Conservation (phyloP, 2,329 filamentous ascomycete species). For the Monosporascus sp. region DNA sequence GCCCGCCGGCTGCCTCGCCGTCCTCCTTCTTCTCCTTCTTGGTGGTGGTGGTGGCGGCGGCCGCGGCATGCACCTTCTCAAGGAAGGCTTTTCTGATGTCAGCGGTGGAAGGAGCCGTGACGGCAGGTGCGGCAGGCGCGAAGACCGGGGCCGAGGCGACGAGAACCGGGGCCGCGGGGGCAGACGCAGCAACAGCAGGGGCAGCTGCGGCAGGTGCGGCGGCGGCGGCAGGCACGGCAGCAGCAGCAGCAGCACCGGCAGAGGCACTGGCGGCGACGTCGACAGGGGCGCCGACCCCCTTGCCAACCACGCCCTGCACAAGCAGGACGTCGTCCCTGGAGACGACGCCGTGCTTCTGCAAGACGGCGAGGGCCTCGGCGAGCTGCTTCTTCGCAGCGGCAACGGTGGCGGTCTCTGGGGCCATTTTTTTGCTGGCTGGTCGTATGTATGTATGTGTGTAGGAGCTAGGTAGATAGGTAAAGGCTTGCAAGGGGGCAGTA, state of each 20-base stretch:
- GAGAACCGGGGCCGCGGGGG: too few species aligned
- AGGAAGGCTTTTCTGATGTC: not conserved
- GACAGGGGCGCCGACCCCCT: not conserved
- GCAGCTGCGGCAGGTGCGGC: not conserved
- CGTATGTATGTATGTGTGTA: too few species aligned
- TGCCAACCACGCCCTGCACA: too few species aligned
- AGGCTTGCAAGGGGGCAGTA: slow-evolving; percentile 1
- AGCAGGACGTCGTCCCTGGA: too few species aligned
- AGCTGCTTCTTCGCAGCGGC: too few species aligned
- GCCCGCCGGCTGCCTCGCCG: not conserved
- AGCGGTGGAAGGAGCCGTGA: not conserved
- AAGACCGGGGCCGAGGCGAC: too few species aligned
- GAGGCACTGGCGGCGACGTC: not conserved
- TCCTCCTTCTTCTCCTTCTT: not conserved
- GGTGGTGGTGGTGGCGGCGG: not conserved
- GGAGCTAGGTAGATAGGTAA: slow-evolving; percentile 1
- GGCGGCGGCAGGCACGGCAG: too few species aligned
- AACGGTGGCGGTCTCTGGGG: too few species aligned
- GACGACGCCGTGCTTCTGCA: too few species aligned
- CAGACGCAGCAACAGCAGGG: not conserved
- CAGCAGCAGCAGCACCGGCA: not conserved
- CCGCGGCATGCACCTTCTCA: not conserved
- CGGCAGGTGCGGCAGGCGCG: too few species aligned
- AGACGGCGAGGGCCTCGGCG: too few species aligned
- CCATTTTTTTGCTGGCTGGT: too few species aligned